Conservation (phyloP, 2,329 filamentous ascomycete species). For the Botryotinia globosa region DNA sequence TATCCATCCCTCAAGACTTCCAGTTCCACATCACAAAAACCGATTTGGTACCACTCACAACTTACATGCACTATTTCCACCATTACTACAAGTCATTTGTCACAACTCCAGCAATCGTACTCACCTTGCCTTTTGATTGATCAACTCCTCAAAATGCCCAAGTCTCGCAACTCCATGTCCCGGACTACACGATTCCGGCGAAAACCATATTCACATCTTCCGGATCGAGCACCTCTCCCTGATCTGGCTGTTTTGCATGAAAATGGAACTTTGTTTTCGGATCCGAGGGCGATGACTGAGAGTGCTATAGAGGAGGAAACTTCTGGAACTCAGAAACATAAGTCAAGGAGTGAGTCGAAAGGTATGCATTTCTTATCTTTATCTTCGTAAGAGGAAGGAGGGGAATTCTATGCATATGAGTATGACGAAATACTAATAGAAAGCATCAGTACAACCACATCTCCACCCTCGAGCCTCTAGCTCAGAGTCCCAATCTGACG, state of each 20-base stretch:
- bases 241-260: background rate
- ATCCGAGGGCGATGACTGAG: background rate
- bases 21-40: background rate
- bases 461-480: too few relatives aligned
- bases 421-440: background rate
- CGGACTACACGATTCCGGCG: background rate
- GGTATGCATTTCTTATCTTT: background rate
- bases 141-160: background rate
- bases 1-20: background rate
- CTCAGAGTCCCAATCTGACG: background rate
- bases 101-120: background rate
- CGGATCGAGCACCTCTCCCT: background rate
- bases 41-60: background rate
- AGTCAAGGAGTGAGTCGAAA: background rate
- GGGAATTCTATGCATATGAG: background rate
- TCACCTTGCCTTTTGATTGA: background rate
- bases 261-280: background rate
- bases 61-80: background rate
- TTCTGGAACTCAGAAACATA: accelerated
- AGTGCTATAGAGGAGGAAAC: background rate
- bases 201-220: background rate
- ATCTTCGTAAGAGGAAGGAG: background rate
- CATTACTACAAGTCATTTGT: background rate
- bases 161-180: background rate
- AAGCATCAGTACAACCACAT: background rate